phyloP scores from a whole-genome alignment of 345 rosid genomes.

The Pistacia vera region DNA sequence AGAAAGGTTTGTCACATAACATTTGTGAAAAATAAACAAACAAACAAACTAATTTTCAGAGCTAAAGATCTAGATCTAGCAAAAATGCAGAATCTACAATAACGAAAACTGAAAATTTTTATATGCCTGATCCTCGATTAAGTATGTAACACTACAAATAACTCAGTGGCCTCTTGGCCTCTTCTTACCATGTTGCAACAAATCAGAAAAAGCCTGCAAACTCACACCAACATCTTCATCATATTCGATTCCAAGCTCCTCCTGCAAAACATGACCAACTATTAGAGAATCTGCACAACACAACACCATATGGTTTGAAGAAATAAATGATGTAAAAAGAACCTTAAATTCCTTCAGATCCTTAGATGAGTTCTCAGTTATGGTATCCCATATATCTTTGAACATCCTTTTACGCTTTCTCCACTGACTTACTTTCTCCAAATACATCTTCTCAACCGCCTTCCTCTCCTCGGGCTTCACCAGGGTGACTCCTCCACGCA shows the following conservation, averaged over 20 bases:
- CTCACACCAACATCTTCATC: conserved; percentile 84
- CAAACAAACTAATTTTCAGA: conserved; percentile 9
- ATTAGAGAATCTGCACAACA: conserved; percentile 18
- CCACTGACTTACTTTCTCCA: conserved; percentile 76
- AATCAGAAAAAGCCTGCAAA: conserved; percentile 61
- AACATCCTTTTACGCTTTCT: conserved; percentile 93
- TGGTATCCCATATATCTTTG: conserved; percentile 88
- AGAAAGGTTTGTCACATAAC: not conserved
- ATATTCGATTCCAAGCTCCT: conserved; percentile 85
- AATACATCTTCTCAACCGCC: conserved; percentile 56
- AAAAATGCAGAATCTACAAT: conserved; percentile 27
- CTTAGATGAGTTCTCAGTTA: conserved; percentile 82
- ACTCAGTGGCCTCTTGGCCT: conserved; percentile 48
- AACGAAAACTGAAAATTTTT: conserved; percentile 4
- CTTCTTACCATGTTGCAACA: conserved; percentile 63
- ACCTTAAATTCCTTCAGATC: conserved; percentile 90
- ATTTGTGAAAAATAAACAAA: conserved; percentile 8
- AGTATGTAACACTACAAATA: conserved; percentile 1
- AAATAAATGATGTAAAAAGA: conserved; percentile 1
- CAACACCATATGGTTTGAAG: conserved; percentile 1
- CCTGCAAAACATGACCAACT: conserved; percentile 48
- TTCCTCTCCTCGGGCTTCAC: conserved; percentile 85
- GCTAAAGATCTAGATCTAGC: conserved; percentile 8
- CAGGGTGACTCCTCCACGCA: conserved; percentile 71
- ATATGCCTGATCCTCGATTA: conserved; percentile 3